These are phyloP conservation scores for Uromyces viciae-fabae DNA, from an alignment of 1,284 basidiomycete genomes.

Conservation along the genomic window DNA sequence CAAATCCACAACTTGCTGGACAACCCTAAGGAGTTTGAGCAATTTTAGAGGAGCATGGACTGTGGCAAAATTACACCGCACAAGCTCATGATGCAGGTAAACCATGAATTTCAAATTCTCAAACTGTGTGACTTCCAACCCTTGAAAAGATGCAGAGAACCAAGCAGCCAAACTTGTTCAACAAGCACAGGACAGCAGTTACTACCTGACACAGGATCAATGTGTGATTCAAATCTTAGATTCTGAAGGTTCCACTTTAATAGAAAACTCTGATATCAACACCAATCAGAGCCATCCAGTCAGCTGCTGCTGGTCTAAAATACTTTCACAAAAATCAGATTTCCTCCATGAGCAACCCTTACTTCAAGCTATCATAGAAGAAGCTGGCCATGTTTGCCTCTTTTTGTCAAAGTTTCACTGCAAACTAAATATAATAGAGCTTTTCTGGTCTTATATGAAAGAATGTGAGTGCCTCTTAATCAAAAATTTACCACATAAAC, in stretches of 20 bases:
- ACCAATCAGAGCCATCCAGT: background rate
- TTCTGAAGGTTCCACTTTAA: background rate
- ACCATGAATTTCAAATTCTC: background rate
- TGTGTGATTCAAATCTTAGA: background rate
- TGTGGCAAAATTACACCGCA: background rate
- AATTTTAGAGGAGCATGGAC: background rate
- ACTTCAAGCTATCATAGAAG: background rate
- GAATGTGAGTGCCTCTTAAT: background rate
- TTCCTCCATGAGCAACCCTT: background rate
- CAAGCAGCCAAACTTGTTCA: background rate
- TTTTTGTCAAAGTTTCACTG: constrained; percentile 27
- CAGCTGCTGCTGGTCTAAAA: constrained; percentile 21
- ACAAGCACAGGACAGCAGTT: background rate
- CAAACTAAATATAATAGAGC: constrained; percentile 23
- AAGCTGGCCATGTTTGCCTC: constrained; percentile 4
- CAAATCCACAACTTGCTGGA: background rate
- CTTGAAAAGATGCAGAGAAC: background rate
- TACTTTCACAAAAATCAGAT: background rate
- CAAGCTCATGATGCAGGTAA: background rate
- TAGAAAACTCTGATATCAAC: background rate
- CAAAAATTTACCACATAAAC: background rate
- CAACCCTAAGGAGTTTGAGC: background rate
- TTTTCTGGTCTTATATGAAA: constrained; percentile 29
- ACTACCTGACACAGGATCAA: background rate
- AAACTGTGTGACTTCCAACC: background rate